Evolutionary conservation across 164 flowering plant genomes (phyloP).

Genomic region (Vitis rupestris): DNA sequence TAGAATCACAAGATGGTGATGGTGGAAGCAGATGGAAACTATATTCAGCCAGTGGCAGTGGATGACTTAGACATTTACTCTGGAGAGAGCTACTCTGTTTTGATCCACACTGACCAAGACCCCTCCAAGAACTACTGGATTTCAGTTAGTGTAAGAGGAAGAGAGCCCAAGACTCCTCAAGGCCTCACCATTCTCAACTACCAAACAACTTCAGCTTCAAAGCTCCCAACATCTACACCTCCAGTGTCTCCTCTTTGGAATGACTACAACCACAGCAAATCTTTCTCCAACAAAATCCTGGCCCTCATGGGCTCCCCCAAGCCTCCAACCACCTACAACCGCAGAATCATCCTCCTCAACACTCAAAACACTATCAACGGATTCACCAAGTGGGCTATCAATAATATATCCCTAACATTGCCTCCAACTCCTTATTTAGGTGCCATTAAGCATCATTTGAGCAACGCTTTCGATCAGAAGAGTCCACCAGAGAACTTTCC

Average conservation of each 20-base stretch:
- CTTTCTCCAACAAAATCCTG: conserved; percentile 46
- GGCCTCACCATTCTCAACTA: conserved; percentile 77
- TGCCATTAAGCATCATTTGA: conserved; percentile 47
- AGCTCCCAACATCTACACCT: conserved; percentile 54
- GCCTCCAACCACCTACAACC: conserved; percentile 48
- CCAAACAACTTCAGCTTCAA: conserved; percentile 40
- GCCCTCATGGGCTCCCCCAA: conserved; percentile 42
- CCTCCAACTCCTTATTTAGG: conserved; percentile 86
- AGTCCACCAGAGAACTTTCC: conserved; percentile 56
- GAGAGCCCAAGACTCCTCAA: conserved; percentile 66
- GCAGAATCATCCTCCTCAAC: conserved; percentile 69
- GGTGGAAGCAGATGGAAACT: conserved; percentile 96
- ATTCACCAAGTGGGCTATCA: conserved; percentile 77
- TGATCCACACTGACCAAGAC: conserved; percentile 63
- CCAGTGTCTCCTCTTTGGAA: conserved; percentile 74
- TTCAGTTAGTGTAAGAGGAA: conserved; percentile 55
- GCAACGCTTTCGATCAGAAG: conserved; percentile 32
- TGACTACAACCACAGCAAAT: conserved; percentile 49
- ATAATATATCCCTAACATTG: conserved; percentile 64
- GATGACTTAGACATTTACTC: conserved; percentile 76
- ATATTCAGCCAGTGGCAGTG: conserved; percentile 59
- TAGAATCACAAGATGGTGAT: conserved; percentile 82
- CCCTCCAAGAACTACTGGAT: conserved; percentile 76
- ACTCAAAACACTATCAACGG: conserved; percentile 78
- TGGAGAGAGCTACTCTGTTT: conserved; percentile 88